Evolutionary conservation across 2,329 filamentous ascomycete species (phyloP), one percentile per base, ranked within the genome.

Genomic region (Cladophialophora yegresii): DNA sequence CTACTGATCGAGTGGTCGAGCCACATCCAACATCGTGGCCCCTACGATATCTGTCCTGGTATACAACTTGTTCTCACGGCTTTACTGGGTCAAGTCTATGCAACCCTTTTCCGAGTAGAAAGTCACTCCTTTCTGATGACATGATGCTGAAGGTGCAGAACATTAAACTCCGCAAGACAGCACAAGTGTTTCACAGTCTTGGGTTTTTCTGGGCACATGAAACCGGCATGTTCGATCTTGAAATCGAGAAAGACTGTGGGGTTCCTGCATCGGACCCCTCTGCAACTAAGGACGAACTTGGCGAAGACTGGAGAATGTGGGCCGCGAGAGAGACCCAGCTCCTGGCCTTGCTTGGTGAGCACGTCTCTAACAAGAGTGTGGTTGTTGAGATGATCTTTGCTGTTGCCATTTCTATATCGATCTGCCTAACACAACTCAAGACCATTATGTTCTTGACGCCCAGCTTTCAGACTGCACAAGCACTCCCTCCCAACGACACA

Each of bases 201-300:
- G 77, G 77, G 1, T 80, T 81, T 69, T 78, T 77, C 62, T 81
- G 79, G 79, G 79, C 79, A 40, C 73, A 78, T 26, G 77, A 80
- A 61, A 80, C 77, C 55, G 78, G 78, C 16, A 79, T 80, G 75
- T 75, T 77, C 58, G 76, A 80, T 33, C 47, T 50, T 28, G 20
- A 50, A 28, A 74, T 71, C 51, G 71, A 73, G 36, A 69, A 74
- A 12, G 78, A 75, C 33, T 72, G 73, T 6, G 58, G 70, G 22
- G 72, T 73, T 4, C 71, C 74, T 13, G 56, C 79, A 1, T 77
- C 78, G 70, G 2, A 73, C 62, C 71, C 77, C 0, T 63, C 73
- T 0, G 61, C 62, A 9, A 68, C 69, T 2, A 75, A 78, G 53
- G 80, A 57, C 5, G 22, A 20, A 8, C 8, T 78, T 58, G 74